Evolutionary conservation across 768 basidiomycete species (phyloP).

Genomic region (Holtermanniella nyarrowii): DNA sequence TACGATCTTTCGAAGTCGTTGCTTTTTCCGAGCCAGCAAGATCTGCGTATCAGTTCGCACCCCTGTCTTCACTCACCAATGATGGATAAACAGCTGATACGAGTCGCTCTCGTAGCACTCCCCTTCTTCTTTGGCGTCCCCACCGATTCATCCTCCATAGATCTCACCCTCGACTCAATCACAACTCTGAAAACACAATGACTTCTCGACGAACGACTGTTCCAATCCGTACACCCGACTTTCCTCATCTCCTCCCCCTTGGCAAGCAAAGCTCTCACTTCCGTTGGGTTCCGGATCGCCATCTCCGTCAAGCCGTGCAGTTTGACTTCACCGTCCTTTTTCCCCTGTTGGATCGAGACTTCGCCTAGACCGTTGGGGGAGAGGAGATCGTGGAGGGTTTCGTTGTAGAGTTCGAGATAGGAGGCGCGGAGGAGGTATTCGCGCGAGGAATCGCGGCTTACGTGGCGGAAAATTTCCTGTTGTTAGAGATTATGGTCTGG

Average conservation of each 20-base stretch:
- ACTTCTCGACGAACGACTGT: constrained; percentile 84
- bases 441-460: constrained; percentile 52
- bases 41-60: constrained; percentile 41
- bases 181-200: constrained; percentile 91
- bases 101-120: constrained; percentile 33
- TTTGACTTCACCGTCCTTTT: constrained; percentile 48
- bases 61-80: constrained; percentile 17
- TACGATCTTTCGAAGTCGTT: constrained; percentile 86
- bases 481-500: background rate
- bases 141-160: constrained; percentile 45
- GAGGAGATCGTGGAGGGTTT: constrained; percentile 50
- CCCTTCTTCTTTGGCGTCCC: constrained; percentile 21
- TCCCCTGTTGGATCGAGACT: constrained; percentile 45
- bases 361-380: constrained; percentile 61
- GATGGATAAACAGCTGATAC: constrained; percentile 36
- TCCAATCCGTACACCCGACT: constrained; percentile 98
- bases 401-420: constrained; percentile 95
- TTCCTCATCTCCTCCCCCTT: constrained; percentile 77
- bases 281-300: constrained; percentile 80
- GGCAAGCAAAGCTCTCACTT: constrained; percentile 72
- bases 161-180: constrained; percentile 63
- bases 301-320: constrained; percentile 67
- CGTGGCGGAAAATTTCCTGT: constrained; percentile 65
- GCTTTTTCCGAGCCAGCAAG: constrained; percentile 94
- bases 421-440: constrained; percentile 93